A percentile compares a stretch with the other conserved stretches of the same genome.
These are phyloP conservation scores for Chrysoporthe cubensis DNA, from an alignment of 2,329 filamentous ascomycete species.

Conservation along the genomic window DNA sequence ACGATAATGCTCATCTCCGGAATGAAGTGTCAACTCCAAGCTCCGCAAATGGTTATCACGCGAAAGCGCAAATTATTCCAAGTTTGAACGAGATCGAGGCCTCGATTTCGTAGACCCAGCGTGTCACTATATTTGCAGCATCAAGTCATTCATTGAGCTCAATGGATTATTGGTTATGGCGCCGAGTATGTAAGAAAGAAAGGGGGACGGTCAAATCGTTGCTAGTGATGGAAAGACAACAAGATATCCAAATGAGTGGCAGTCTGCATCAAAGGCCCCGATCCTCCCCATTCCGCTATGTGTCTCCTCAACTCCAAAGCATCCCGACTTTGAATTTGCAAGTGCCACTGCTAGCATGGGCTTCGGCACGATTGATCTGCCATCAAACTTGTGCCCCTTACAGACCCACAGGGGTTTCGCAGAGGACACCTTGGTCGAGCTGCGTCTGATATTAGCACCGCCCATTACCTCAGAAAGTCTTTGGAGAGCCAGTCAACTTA, in stretches of 20 bases:
- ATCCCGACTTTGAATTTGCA: conserved; percentile 6
- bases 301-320: neutral
- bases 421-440: conserved; percentile 12
- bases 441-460: conserved; percentile 10
- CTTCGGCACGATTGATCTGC: neutral
- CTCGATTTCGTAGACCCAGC: neutral
- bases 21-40: neutral
- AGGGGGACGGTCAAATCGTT: neutral
- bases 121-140: neutral
- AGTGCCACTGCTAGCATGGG: neutral
- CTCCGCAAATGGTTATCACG: neutral
- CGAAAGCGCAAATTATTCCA: neutral
- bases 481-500: neutral
- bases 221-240: conserved; percentile 2
- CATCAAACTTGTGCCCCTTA: neutral
- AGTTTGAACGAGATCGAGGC: neutral
- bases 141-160: conserved; percentile 14
- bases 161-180: conserved; percentile 10
- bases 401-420: conserved; percentile 9
- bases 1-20: neutral
- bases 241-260: conserved; percentile 14
- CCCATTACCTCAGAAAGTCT: too few relatives aligned
- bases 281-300: neutral
- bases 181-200: conserved; percentile 4
- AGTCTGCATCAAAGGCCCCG: neutral